Conservation (phyloP, 108 stramenopile species). For the Pseudonitzschia pungens region DNA sequence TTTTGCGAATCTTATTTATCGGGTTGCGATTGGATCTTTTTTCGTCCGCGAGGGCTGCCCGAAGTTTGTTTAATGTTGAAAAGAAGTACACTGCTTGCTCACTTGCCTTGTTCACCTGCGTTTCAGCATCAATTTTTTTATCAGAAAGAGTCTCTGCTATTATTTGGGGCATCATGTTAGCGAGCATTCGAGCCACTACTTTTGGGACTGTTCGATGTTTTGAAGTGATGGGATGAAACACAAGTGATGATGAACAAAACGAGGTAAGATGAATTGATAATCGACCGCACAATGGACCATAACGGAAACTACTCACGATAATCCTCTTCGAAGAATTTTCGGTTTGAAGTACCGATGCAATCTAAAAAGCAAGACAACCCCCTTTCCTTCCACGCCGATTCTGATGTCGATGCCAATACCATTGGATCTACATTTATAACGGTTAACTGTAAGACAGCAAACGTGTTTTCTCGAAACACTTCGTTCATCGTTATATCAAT, state of each 20-base stretch:
- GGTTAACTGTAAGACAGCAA: constrained; percentile 30
- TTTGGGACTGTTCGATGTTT: constrained; percentile 31
- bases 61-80: constrained; percentile 23
- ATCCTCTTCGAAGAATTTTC: constrained; percentile 22
- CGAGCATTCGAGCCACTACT: constrained; percentile 7
- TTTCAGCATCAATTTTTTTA: constrained; percentile 35
- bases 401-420: constrained; percentile 7
- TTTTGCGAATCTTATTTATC: constrained; percentile 1
- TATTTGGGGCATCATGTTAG: constrained; percentile 23
- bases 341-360: constrained; percentile 14
- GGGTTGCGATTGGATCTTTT: constrained; percentile 8
- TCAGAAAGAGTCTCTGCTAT: constrained; percentile 19
- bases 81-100: constrained; percentile 35
- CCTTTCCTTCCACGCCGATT: not conserved
- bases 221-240: too few relatives aligned
- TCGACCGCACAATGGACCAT: not conserved
- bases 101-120: constrained; percentile 14
- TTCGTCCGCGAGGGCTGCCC: not conserved
- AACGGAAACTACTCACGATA: constrained; percentile 25
- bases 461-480: constrained; percentile 40
- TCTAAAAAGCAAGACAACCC: constrained; percentile 10
- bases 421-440: constrained; percentile 30
- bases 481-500: constrained; percentile 21
- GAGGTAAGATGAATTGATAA: constrained; percentile 2
- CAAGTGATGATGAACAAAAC: too few relatives aligned